A percentile compares a stretch with the other conserved stretches of the same genome.
These are phyloP conservation scores for Emericellopsis atlantica DNA, from an alignment of 2,329 filamentous ascomycete genomes.

Conservation along the genomic window DNA sequence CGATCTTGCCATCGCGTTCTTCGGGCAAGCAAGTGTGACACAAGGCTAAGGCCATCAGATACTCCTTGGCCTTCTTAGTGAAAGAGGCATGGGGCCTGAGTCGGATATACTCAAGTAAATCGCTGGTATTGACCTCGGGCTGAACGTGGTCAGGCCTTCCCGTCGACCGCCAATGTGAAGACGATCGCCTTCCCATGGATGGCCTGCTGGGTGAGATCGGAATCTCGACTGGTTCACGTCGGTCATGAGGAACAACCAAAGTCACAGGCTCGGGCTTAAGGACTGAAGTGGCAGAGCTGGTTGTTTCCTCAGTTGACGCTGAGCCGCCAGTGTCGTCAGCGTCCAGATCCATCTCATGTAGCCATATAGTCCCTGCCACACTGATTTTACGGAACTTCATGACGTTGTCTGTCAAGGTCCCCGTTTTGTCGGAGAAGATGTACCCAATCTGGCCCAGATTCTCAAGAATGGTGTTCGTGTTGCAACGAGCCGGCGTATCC, in stretches of 20 bases:
- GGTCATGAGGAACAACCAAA: conserved; percentile 17
- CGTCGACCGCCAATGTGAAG: conserved; percentile 36
- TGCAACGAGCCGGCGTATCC: conserved; percentile 77
- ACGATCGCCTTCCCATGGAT: conserved; percentile 26
- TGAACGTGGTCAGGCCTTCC: conserved; percentile 35
- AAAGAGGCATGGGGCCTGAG: conserved; percentile 65
- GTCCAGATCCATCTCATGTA: conserved; percentile 64
- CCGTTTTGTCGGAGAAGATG: conserved; percentile 90
- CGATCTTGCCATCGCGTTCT: conserved; percentile 51
- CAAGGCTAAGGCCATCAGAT: conserved; percentile 71
- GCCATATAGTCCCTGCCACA: conserved; percentile 78
- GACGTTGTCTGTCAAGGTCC: conserved; percentile 84
- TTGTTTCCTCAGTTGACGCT: conserved; percentile 8
- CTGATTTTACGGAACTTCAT: conserved; percentile 95
- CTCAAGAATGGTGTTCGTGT: conserved; percentile 90
- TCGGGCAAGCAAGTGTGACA: conserved; percentile 91
- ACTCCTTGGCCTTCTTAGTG: conserved; percentile 66
- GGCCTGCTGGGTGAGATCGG: conserved; percentile 16
- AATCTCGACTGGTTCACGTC: conserved; percentile 7
- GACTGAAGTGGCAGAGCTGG: conserved; percentile 12
- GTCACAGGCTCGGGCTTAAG: conserved; percentile 14
- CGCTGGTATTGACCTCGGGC: conserved; percentile 51
- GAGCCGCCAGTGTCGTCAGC: conserved; percentile 8
- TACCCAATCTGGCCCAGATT: conserved; percentile 85
- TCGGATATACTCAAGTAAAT: conserved; percentile 68